Conservation (phyloP, 139 green algal genomes). For the Micractinium conductrix region DNA sequence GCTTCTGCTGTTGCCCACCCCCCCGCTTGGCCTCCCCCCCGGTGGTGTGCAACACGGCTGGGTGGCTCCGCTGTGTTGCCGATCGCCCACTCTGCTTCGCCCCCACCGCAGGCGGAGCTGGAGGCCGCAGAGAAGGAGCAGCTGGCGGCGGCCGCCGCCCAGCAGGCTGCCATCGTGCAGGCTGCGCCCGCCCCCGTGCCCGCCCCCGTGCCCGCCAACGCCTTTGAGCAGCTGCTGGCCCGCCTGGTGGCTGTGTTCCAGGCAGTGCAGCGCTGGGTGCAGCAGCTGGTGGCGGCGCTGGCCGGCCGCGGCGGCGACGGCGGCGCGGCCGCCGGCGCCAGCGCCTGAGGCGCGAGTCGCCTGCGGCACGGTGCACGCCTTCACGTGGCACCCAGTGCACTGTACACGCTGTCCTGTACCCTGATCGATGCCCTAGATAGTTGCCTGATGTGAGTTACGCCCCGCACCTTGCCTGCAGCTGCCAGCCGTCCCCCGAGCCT, state of each 20-base stretch:
- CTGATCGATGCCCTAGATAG: too few species aligned
- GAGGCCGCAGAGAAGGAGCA: not conserved
- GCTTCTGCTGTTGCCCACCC: too few species aligned
- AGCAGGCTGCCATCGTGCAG: not conserved
- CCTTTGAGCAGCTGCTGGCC: not conserved
- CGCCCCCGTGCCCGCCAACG: not conserved
- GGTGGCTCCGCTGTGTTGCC: too few species aligned
- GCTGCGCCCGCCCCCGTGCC: not conserved
- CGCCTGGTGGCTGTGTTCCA: not conserved
- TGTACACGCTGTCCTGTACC: too few species aligned
- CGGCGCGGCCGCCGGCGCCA: constrained; percentile 8
- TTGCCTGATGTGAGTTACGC: too few species aligned
- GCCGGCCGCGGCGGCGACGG: constrained; percentile 10
- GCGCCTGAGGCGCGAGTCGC: constrained; percentile 25
- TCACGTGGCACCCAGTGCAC: too few species aligned
- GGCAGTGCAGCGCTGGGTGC: not conserved
- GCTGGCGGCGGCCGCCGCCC: not conserved
- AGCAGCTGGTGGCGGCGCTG: constrained; percentile 12
- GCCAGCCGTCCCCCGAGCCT: too few species aligned
- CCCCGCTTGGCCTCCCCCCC: too few species aligned
- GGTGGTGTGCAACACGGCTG: too few species aligned
- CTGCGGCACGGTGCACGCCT: too few species aligned
- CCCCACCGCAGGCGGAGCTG: constrained; percentile 10
- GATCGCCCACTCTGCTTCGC: too few species aligned
- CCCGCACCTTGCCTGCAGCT: too few species aligned